Conservation (phyloP, 1,139 yeast genomes). For the Pichia sp. region DNA sequence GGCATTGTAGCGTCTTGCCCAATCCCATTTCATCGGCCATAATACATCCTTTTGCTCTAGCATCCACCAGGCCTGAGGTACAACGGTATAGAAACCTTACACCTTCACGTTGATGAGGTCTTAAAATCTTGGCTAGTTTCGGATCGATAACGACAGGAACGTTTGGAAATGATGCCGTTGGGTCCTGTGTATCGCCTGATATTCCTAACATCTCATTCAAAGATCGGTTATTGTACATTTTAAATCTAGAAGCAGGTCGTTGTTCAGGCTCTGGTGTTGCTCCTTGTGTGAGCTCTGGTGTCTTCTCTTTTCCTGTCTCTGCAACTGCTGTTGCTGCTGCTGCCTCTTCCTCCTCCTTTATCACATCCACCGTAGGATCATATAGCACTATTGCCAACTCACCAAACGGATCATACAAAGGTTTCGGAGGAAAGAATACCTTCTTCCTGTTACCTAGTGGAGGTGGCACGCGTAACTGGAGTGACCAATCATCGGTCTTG, state of each 20-base stretch:
- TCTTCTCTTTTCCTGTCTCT: neutral
- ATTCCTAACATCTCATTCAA: conserved; percentile 82
- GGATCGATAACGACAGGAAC: conserved; percentile 98
- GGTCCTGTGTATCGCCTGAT: conserved; percentile 43
- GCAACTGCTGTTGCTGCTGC: conserved; percentile 19
- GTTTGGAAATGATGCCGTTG: conserved; percentile 54
- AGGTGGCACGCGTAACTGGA: conserved; percentile 61
- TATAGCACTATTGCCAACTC: conserved; percentile 92
- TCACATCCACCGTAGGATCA: conserved; percentile 84
- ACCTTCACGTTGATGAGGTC: conserved; percentile 98
- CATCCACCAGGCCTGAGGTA: conserved; percentile 82
- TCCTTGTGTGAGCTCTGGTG: conserved; percentile 12
- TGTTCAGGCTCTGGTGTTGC: conserved; percentile 3
- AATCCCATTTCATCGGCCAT: conserved; percentile 99
- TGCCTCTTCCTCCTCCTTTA: conserved; percentile 21
- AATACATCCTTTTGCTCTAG: conserved; percentile 89
- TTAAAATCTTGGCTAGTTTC: conserved; percentile 66
- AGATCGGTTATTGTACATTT: conserved; percentile 48
- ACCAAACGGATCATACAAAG: conserved; percentile 87
- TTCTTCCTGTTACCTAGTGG: conserved; percentile 76
- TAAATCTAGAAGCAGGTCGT: conserved; percentile 26
- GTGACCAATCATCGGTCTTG: conserved; percentile 25
- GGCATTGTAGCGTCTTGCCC: conserved; percentile 92
- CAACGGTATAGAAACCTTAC: conserved; percentile 86
- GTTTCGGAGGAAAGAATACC: conserved; percentile 71